Base-by-base conservation (phyloP, 192 early-diverging fungal genomes). In the Umbelopsis vinacea region DNA sequence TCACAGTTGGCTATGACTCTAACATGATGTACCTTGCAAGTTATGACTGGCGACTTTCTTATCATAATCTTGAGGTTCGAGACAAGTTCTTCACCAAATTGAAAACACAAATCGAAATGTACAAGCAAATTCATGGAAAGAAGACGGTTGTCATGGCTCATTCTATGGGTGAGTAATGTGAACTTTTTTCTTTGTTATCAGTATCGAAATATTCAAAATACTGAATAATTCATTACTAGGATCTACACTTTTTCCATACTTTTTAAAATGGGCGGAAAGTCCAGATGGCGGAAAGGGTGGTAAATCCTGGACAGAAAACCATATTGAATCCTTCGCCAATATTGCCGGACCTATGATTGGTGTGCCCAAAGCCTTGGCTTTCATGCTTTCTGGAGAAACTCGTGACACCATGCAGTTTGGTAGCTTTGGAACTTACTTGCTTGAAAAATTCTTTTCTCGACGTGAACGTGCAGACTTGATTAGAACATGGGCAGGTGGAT, bases 31-130 rank as follows among this genome's bases (percentile, higher is more conserved):
- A 91, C 33, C 78, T 97, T 48, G 94, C 94, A 0, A 79, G 92
- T 0, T 97, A 97, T 74, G 94, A 97, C 84, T 97, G 95, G 95
- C 86, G 96, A 40, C 76, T 97, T 52, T 87, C 90, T 0, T 90
- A 91, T 57, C 52, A 71, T 33, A 93, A 96, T 57, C 80, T 96
- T 3, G 93, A 97, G 73, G 81, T 77, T 10, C 85, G 96, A 17
- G 96, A 97, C 74, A 79, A 86, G 38, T 96, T 91, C 75, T 96
- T 94, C 60, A 90, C 94, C 8, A 81, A 83, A 10, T 87, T 97
- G 17, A 92, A 94, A 73, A 33, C 78, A 9, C 87, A 73, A 9
- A 87, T 97, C 67, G 95, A 97, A 76, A 48, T 86, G 1, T 71
- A 81, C 12, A 73, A 81, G 38, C 81, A 78, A 19, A 52, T 78